Conservation (phyloP, 2,329 filamentous ascomycete species). For the Cladosporium sp. region DNA sequence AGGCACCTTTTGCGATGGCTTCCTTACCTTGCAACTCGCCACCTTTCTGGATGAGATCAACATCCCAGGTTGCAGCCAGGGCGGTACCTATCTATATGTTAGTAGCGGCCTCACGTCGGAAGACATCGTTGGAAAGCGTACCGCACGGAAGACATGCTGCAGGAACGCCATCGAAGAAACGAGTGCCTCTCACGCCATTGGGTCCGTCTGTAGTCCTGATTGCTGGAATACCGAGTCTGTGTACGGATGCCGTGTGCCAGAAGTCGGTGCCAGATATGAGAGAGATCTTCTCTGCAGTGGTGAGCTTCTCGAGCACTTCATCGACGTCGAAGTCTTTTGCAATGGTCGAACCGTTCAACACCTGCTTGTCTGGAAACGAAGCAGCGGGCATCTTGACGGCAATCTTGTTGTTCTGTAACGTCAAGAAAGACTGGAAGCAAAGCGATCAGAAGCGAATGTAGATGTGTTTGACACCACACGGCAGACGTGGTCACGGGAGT, state of each 20-base stretch:
- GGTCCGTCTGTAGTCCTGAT: constrained; percentile 65
- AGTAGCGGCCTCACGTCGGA: background rate
- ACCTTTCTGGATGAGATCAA: constrained; percentile 22
- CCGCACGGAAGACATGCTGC: constrained; percentile 77
- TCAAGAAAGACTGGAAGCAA: background rate
- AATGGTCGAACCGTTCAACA: constrained; percentile 2
- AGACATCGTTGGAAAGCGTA: background rate
- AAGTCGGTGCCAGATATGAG: constrained; percentile 52
- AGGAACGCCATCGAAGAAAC: constrained; percentile 60
- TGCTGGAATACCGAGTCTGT: constrained; percentile 58
- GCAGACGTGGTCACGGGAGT: background rate
- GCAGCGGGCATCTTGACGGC: constrained; percentile 1
- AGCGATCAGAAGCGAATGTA: background rate
- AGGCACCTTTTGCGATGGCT: constrained; percentile 27
- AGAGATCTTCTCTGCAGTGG: constrained; percentile 28
- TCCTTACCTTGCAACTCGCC: constrained; percentile 26
- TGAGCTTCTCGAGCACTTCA: constrained; percentile 27
- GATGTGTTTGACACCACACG: background rate
- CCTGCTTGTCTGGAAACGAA: constrained; percentile 1
- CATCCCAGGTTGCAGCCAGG: constrained; percentile 28
- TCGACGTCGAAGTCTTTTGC: constrained; percentile 28
- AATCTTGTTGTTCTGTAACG: background rate
- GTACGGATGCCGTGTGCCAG: constrained; percentile 63
- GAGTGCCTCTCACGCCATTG: constrained; percentile 64
- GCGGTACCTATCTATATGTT: constrained; percentile 14